Base-by-base conservation (phyloP, 2,329 filamentous ascomycete genomes). In the Fusarium sarcochroum region DNA sequence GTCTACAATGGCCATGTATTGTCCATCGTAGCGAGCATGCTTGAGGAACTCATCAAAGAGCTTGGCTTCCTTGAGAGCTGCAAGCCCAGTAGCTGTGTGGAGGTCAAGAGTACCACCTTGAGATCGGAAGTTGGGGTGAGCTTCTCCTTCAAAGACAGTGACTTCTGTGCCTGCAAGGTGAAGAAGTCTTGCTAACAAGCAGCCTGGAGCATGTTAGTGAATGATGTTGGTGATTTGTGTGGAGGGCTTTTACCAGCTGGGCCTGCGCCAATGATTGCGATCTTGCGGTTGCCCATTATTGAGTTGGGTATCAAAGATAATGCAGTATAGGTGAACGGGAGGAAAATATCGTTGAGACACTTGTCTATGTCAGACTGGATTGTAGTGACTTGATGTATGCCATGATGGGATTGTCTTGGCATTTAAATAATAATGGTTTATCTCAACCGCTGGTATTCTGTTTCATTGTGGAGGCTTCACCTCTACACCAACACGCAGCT, bases 51-150 rank as follows among this genome's bases (percentile, higher is more conserved):
- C 78, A 1, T 84, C 80, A 73, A 79, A 85, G 7, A 89, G 75
- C 0, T 80, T 81, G 6, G 85, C 84, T 57, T 84, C 82, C 52
- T 81, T 81, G 47, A 89, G 72, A 1, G 86, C 86, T 6, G 79
- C 76, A 32, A 88, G 81, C 1, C 87, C 86, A 2, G 83, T 83
- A 5, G 77, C 66, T 1, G 81, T 81, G 65, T 89, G 86, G 10
- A 89, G 75, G 68, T 89, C 86, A 4, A 89, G 80, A 6, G 78
- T 84, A 10, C 86, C 86, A 32, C 86, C 86, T 70, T 87, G 83
- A 7, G 76, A 79, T 41, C 83, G 79, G 54, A 81, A 81, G 61
- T 82, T 69, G n/a, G 80, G 79, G 5, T 79, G 78, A 9, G 76
- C 54, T 27, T 86, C 84, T 45, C 79, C 77, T 75, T 88, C 84